A percentile compares a stretch with the other conserved stretches of the same genome.
These are phyloP conservation scores for Amphichorda felina DNA, from an alignment of 2,329 filamentous ascomycete genomes.

Conservation along the genomic window DNA sequence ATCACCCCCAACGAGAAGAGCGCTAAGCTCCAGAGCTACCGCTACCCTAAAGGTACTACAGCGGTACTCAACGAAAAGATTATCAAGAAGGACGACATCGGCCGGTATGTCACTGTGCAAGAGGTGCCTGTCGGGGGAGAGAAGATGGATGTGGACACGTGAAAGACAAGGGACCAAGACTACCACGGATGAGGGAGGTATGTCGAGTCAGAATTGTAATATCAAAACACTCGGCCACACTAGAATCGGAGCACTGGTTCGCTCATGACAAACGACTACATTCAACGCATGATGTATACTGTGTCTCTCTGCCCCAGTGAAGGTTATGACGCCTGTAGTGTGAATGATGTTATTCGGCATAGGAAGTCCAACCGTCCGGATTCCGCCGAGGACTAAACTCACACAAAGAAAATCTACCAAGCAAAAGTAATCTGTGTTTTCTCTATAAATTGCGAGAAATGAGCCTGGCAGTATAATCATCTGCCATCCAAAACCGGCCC, in stretches of 20 bases:
- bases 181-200: background rate
- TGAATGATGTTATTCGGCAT: too few species aligned
- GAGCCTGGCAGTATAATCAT: too few species aligned
- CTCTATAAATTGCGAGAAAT: too few species aligned
- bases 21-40: slow-evolving; percentile 87
- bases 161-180: background rate
- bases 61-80: slow-evolving; percentile 93
- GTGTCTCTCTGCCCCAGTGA: too few species aligned
- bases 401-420: too few species aligned
- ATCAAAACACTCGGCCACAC: background rate
- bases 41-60: slow-evolving; percentile 84
- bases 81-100: slow-evolving; percentile 86
- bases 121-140: slow-evolving; percentile 65
- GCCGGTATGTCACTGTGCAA: slow-evolving; percentile 86
- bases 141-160: slow-evolving; percentile 58
- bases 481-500: too few species aligned
- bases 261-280: too few species aligned
- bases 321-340: too few species aligned
- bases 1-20: slow-evolving; percentile 86
- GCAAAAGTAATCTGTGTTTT: too few species aligned
- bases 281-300: too few species aligned
- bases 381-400: too few species aligned
- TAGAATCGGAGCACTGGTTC: background rate
- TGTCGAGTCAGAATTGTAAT: slow-evolving; percentile 1
- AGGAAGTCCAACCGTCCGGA: too few species aligned